Base-by-base conservation (phyloP, 2,329 filamentous ascomycete species). In the Hymenoscyphus linearis region DNA sequence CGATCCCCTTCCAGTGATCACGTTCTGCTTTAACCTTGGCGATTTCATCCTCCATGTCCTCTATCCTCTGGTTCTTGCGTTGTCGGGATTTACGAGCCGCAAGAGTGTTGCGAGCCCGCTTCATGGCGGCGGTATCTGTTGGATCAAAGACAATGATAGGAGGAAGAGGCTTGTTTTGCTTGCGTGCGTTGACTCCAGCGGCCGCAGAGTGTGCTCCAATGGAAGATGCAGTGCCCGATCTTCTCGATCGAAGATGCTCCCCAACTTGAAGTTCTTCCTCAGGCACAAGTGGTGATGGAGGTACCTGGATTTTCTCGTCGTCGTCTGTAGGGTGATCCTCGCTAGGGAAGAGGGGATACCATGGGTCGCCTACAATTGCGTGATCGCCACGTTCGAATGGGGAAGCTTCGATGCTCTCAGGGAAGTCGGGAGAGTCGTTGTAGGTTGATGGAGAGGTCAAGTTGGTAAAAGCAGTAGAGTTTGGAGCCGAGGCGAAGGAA, bases 11-110 rank as follows among this genome's bases (percentile, higher is more conserved):
- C 85, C 85, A 88, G 71, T 86, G 81, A 74, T 86, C 85, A 69
- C 84, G 80, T 72, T 87, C 85, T 47, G 81, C 80, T 74, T 87
- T 81, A 31, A 93, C 78, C 72, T 89, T 85, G 18, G 79, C 81
- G 70, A 96, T 92, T 70, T 84, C 81, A 44, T 82, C 82, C 78
- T 96, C 89, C 53, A 96, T 80, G 61, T 86, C 84, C 60, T 90
- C 86, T 64, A 93, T 81, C 68, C 87, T 84, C 73, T 88, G 82
- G 61, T 90, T 86, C 79, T 96, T 96, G 67, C 91, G 88, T 71
- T 91, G 88, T 58, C 93, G 88, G 62, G 92, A 96, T 78, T 96
- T 96, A 67, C 93, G 91, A 70, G 93, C 93, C 18, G 93, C 93
- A 74, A 96, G 84, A 9, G 92, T 96, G 75, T 97, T 98, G 68